Evolutionary conservation across 2,329 filamentous ascomycete genomes (phyloP), one percentile per base, ranked within the genome.

Genomic region (Aureobasidium vineae): DNA sequence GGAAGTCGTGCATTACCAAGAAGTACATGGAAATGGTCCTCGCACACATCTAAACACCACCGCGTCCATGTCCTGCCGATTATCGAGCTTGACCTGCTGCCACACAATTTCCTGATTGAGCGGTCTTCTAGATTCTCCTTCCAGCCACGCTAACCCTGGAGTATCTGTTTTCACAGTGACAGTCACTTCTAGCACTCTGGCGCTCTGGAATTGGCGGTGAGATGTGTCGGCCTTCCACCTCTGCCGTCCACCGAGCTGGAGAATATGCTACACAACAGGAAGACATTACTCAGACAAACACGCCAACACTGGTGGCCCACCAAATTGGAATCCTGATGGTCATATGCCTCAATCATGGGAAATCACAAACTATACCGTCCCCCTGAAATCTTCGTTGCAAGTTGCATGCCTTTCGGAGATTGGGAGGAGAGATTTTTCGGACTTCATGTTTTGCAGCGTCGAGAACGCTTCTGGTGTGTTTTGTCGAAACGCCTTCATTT

Each of bases 351-450:
- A n/a, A 6, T 41, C n/a, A 5, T 3, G 15, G 19, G 5, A 26
- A 61, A 61, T 49, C 38, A 36, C 5, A 47, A 11, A 11, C 13
- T 11, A 8, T 38, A 49, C 15, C 57, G 43, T 47, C n/a, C 57
- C 19, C 43, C 21, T 49, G 41, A 38, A 47, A 49, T 5, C 16
- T 45, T 13, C 57, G 19, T 23, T 38, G 28, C 19, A 11, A 23
- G 57, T 38, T 7, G 6, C 19, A 19, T 23, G 28, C 31, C 57
- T 21, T 63, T 31, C 59, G 59, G 59, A 63, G 36, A 63, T 63
- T 63, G 33, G 52, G 59, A 63, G 59, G 59, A 63, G 59, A 52
- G 21, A 63, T 31, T 63, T n/a, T 41, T 41, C 43, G 59, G 59
- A 50, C 43, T 41, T 63, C 38, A 16, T 21, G 21, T 19, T 23